A percentile compares a stretch with the other conserved stretches of the same genome.
Evolutionary conservation across 2,329 filamentous ascomycete genomes (phyloP).

Genomic region (Orbilia oligospora): DNA sequence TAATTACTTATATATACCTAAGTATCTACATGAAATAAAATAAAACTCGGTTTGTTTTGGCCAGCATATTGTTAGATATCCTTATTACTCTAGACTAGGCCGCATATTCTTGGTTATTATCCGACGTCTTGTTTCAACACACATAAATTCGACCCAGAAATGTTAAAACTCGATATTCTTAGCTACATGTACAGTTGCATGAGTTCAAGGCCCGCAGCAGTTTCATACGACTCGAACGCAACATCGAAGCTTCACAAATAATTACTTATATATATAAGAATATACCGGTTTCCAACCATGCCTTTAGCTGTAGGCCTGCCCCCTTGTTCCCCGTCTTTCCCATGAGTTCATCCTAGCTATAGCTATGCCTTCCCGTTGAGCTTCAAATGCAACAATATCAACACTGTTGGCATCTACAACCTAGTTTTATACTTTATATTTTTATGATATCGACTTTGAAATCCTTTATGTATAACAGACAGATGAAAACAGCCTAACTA

Average conservation of each 20-base stretch:
- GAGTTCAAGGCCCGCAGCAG: neutral
- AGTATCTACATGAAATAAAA: too few relatives aligned
- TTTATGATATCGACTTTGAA: too few relatives aligned
- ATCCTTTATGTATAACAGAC: too few relatives aligned
- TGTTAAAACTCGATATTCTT: neutral
- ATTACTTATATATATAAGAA: too few relatives aligned
- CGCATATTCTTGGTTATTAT: neutral
- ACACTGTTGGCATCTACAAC: neutral
- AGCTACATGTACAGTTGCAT: too few relatives aligned
- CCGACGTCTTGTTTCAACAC: neutral
- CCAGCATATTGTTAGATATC: too few relatives aligned
- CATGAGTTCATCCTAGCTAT: too few relatives aligned
- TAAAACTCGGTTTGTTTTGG: too few relatives aligned
- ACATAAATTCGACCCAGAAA: neutral
- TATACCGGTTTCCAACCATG: constrained; percentile 10
- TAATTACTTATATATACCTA: too few relatives aligned
- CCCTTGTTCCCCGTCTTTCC: neutral
- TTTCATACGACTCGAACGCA: neutral
- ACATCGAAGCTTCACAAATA: neutral
- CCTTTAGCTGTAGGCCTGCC: constrained; percentile 45
- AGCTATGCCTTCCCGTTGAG: neutral
- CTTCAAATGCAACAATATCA: constrained; percentile 36
- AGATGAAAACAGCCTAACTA: too few relatives aligned
- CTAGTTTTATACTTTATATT: too few relatives aligned
- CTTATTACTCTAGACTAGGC: too few relatives aligned